A percentile compares a stretch with the other conserved stretches of the same genome.
Evolutionary conservation across 495 filamentous ascomycete genomes (phyloP).

Genomic region (Penicillium ucsense): DNA sequence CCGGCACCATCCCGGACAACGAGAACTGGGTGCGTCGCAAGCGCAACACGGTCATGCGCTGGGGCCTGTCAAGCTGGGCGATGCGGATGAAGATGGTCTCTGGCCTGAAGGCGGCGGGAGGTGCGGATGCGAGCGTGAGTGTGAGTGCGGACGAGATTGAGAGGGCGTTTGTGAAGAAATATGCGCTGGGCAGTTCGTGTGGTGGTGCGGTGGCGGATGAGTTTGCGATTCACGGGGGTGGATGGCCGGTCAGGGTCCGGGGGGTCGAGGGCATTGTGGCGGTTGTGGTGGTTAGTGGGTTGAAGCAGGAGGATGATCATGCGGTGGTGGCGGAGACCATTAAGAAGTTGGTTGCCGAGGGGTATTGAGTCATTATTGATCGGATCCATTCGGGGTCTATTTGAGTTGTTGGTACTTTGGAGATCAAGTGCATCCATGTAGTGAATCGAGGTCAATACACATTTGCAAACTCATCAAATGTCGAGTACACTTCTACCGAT

Average conservation of each 20-base stretch:
- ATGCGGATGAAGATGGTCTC: constrained; percentile 48
- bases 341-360: constrained; percentile 30
- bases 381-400: no score
- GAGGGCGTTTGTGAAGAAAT: constrained; percentile 46
- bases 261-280: constrained; percentile 65
- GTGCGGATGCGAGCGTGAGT: neutral
- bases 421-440: no score
- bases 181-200: constrained; percentile 32
- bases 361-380: constrained; percentile 1
- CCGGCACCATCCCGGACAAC: constrained; percentile 53
- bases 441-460: no score
- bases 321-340: constrained; percentile 60
- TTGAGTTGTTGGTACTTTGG: no score
- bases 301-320: constrained; percentile 73
- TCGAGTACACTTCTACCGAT: no score
- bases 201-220: constrained; percentile 41
- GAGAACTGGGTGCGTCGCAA: constrained; percentile 54
- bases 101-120: constrained; percentile 2
- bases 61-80: constrained; percentile 55
- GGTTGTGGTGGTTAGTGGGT: constrained; percentile 63
- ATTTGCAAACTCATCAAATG: no score
- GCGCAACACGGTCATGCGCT: constrained; percentile 60
- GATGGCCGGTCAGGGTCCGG: constrained; percentile 55
- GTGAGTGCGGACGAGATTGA: constrained; percentile 37
- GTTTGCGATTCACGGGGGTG: constrained; percentile 72